Conservation (phyloP, 306 rosid species). For the Carpinus viminea region DNA sequence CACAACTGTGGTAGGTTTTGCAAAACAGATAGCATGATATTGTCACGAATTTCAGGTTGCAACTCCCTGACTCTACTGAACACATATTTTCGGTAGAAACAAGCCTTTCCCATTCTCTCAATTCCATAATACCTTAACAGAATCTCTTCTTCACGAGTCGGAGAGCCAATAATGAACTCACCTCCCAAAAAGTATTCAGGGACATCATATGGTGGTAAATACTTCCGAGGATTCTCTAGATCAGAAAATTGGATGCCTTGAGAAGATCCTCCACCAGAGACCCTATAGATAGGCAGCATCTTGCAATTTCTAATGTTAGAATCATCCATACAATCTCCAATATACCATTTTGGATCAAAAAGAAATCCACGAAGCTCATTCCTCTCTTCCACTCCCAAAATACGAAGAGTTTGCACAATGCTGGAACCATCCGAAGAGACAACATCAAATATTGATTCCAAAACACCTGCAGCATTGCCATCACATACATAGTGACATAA, state of each 20-base stretch:
- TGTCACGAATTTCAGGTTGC: slow-evolving; percentile 80
- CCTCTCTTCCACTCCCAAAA: slow-evolving; percentile 65
- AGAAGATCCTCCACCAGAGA: slow-evolving; percentile 55
- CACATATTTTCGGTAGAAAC: slow-evolving; percentile 63
- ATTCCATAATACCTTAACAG: slow-evolving; percentile 75
- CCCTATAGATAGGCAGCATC: slow-evolving; percentile 77
- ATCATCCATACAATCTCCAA: slow-evolving; percentile 63
- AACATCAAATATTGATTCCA: slow-evolving; percentile 65
- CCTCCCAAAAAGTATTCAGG: slow-evolving; percentile 71
- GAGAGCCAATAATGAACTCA: slow-evolving; percentile 70
- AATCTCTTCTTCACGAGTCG: slow-evolving; percentile 68
- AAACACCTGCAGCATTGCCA: slow-evolving; percentile 64
- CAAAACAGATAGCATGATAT: slow-evolving; percentile 74
- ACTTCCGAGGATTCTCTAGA: slow-evolving; percentile 76
- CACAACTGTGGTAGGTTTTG: slow-evolving; percentile 76
- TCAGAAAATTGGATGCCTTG: slow-evolving; percentile 61
- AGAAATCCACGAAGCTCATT: slow-evolving; percentile 78
- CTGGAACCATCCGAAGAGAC: slow-evolving; percentile 47
- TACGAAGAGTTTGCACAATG: slow-evolving; percentile 45
- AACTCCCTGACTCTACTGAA: slow-evolving; percentile 67
- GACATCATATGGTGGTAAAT: slow-evolving; percentile 74
- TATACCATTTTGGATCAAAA: slow-evolving; percentile 91
- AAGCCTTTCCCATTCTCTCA: slow-evolving; percentile 82
- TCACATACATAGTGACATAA: slow-evolving; percentile 66
- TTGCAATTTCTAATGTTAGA: slow-evolving; percentile 54